Evolutionary conservation across 2,329 filamentous ascomycete species (phyloP), one percentile per base, ranked within the genome.

Genomic region (Pseudogymnoascus sp.): DNA sequence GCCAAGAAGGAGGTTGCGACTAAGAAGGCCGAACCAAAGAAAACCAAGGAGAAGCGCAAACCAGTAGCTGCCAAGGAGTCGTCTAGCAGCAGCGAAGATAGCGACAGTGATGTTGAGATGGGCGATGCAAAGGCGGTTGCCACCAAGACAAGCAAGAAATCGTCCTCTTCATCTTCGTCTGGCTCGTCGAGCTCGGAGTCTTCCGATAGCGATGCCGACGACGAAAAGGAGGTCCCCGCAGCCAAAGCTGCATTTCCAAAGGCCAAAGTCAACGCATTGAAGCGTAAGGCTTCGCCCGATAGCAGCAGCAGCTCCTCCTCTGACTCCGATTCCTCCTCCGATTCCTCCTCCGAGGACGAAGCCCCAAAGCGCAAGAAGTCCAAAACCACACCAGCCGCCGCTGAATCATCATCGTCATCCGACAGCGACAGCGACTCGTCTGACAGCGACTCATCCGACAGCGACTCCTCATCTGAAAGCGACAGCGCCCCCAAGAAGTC

Each of bases 241-340:
- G 62, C 61, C 12, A 73, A 72, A 63, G 53, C 62, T 41, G 35
- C 65, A 50, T 65, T 64, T 15, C 64, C 67, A 41, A 71, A 69
- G 61, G 64, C 63, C 33, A 73, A 71, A 47, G 64, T 68, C 58
- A 80, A 80, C 30, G 74, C 74, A 1, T 69, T 81, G 62, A 87
- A 87, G 69, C 78, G 82, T 37, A 82, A 84, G 75, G 82, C 82
- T 6, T 73, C 69, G 35, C 64, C 68, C 28, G 75, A 68, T 66
- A 77, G 71, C 15, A 75, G 72, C 65, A 72, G 72, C 41, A 70
- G 70, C 12, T 74, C 74, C 0, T 71, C 72, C 20, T 68, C 67
- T 14, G 65, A 63, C 37, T 69, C 71, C 15, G 67, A 66, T n/a
- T 71, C 70, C 9, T 71, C 65, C 61, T 75, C 73, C n/a, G 72